phyloP scores from a whole-genome alignment of 2,329 filamentous ascomycete genomes.

The Hypoxylon sp. region DNA sequence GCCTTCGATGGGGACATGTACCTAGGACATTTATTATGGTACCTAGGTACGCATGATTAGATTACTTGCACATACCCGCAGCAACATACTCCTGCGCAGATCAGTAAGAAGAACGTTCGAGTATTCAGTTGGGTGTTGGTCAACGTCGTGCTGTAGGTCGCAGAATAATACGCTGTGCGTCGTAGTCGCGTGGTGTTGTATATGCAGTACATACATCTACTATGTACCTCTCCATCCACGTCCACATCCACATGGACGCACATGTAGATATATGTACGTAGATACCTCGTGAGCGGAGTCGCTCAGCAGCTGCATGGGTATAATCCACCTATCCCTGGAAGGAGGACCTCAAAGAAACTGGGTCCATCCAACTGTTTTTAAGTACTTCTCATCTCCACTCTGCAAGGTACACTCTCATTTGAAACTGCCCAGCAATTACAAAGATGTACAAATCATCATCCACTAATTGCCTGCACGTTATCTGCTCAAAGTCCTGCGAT shows the following conservation, averaged over 20 bases:
- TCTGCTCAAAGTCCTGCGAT: constrained; percentile 7
- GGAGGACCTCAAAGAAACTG: constrained; percentile 13
- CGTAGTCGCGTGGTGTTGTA: constrained; percentile 29
- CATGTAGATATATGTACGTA: constrained; percentile 2
- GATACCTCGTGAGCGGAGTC: constrained; percentile 14
- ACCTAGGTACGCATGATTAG: neutral
- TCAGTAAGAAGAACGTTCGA: constrained; percentile 23
- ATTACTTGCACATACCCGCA: too few relatives aligned
- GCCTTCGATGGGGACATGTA: neutral
- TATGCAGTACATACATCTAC: constrained; percentile 9
- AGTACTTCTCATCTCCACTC: constrained; percentile 38
- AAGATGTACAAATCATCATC: constrained; percentile 8
- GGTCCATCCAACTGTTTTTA: constrained; percentile 30
- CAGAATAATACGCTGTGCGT: constrained; percentile 23
- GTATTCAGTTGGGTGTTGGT: constrained; percentile 6
- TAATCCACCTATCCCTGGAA: constrained; percentile 24
- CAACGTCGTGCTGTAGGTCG: constrained; percentile 16
- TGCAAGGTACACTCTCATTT: constrained; percentile 41
- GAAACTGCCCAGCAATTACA: constrained; percentile 27
- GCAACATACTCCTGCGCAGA: neutral
- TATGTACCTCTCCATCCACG: too few relatives aligned
- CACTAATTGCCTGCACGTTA: constrained; percentile 7
- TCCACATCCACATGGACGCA: constrained; percentile 1
- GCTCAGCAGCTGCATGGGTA: neutral
- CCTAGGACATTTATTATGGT: too few relatives aligned